phyloP scores from a whole-genome alignment of 1,139 yeast species.

The Tardiomyces digboiensis region DNA sequence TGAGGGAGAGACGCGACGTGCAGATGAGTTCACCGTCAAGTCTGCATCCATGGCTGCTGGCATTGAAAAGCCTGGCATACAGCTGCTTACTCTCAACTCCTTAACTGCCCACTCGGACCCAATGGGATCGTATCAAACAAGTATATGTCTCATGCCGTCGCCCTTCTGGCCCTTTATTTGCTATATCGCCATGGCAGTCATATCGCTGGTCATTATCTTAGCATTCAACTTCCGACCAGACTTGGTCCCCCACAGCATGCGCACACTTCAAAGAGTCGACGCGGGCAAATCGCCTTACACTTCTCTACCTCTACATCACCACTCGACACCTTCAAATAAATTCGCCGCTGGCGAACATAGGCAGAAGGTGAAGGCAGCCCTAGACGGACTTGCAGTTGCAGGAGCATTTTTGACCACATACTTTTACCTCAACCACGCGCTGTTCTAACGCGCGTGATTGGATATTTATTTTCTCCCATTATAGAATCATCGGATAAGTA shows the following conservation, averaged over 20 bases:
- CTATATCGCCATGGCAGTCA: slow-evolving; percentile 18
- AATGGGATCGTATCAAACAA: slow-evolving; percentile 33
- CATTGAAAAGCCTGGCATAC: slow-evolving; percentile 73
- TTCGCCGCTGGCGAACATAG: too few species aligned
- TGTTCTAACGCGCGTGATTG: not conserved
- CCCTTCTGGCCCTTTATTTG: slow-evolving; percentile 43
- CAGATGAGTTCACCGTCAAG: slow-evolving; percentile 80
- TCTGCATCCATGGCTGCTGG: slow-evolving; percentile 94
- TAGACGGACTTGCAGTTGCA: too few species aligned
- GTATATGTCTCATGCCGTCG: slow-evolving; percentile 62
- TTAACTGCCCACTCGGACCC: slow-evolving; percentile 4
- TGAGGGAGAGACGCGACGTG: slow-evolving; percentile 16
- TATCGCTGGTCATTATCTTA: slow-evolving; percentile 7
- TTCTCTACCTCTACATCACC: not conserved
- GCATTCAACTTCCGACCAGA: not conserved
- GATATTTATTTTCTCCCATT: not conserved
- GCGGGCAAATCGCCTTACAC: not conserved
- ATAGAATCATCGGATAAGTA: not conserved
- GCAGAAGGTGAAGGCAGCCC: too few species aligned
- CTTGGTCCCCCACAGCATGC: not conserved
- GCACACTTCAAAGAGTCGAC: not conserved
- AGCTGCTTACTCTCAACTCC: slow-evolving; percentile 50
- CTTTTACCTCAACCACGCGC: not conserved
- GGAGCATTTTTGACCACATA: not conserved
- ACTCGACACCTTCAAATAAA: too few species aligned